Base-by-base conservation (phyloP, 73 alveolate species). In the Tetrahymena elliotti region DNA sequence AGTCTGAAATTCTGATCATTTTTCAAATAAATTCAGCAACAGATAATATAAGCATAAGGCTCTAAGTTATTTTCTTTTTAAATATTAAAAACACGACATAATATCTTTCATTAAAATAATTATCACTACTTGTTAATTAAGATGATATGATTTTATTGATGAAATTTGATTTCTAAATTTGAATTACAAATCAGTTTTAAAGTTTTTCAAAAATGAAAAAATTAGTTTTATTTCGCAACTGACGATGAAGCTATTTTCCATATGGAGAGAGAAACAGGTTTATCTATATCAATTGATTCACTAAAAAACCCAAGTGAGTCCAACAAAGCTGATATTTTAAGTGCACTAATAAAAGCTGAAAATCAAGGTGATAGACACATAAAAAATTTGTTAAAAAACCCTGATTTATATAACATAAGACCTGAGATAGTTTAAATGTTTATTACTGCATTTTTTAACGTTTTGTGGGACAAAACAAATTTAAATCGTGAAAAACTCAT, bases 201-300 rank as follows among this genome's bases (percentile, higher is more conserved):
- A n/a, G n/a, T n/a, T n/a, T n/a, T n/a, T n/a, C n/a, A n/a, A n/a
- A n/a, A n/a, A n/a, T n/a, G n/a, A n/a, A n/a, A n/a, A n/a, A n/a
- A n/a, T n/a, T 95, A 38, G 96, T 97, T 97, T 93, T 97, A 97
- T 84, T 82, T 97, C 94, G 97, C 98, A 33, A 97, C 98, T 84
- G 99, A 97, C 95, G 98, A 97, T 68, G 94, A 96, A 53, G 96
- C 98, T 12, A 88, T 97, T 20, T 16, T 40, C 34, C 98, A 97
- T 84, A 47, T 97, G 41, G 94, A 95, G 38, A 94, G 95, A 93
- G 95, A 97, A 94, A 95, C 97, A 37, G 97, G 95, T 20, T 93
- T 97, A 93, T 95, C 96, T 31, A 92, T 97, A 52, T 93, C 94
- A 31, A 95, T 92, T 15, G 94, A 93, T 97, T 84, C 94, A 22